Evolutionary conservation across 1,284 basidiomycete genomes (phyloP).

Genomic region (Gymnopus androsaceus): DNA sequence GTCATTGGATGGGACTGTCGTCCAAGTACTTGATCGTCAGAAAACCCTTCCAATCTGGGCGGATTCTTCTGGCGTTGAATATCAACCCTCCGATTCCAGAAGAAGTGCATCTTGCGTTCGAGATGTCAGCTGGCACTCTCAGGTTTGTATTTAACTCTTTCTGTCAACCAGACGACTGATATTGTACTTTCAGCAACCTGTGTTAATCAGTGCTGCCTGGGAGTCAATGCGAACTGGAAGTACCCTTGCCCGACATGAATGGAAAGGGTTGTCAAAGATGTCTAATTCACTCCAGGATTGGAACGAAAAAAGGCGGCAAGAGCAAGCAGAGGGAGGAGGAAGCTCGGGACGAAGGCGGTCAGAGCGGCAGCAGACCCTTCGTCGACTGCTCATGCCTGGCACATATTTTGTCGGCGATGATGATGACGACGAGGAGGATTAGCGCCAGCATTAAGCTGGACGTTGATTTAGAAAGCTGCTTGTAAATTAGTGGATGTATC

Average conservation of each 20-base stretch:
- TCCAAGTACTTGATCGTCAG: conserved; percentile 83
- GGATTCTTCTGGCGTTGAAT: conserved; percentile 65
- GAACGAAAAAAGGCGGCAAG: conserved; percentile 54
- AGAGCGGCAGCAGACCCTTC: neutral
- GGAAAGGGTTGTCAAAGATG: conserved; percentile 86
- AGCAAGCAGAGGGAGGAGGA: conserved; percentile 28
- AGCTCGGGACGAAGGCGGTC: conserved; percentile 12
- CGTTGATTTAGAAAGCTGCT: no score
- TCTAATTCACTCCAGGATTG: conserved; percentile 71
- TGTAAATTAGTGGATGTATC: no score
- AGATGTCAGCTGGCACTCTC: conserved; percentile 90
- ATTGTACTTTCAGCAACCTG: conserved; percentile 67
- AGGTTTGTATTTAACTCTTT: conserved; percentile 39
- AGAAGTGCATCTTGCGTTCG: conserved; percentile 66
- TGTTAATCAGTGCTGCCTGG: conserved; percentile 92
- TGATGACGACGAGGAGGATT: conserved; percentile 14
- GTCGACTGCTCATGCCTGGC: conserved; percentile 17
- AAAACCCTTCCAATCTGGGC: conserved; percentile 72
- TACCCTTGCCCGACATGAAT: conserved; percentile 87
- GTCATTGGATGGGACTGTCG: conserved; percentile 87
- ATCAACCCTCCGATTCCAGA: conserved; percentile 26
- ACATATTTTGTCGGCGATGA: conserved; percentile 15
- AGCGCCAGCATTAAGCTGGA: neutral
- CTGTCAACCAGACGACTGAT: conserved; percentile 14
- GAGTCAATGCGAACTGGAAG: conserved; percentile 66